A percentile compares a stretch with the other conserved stretches of the same genome.
phyloP scores from a whole-genome alignment of 1,284 basidiomycete species.

The Boletus holoroseus region DNA sequence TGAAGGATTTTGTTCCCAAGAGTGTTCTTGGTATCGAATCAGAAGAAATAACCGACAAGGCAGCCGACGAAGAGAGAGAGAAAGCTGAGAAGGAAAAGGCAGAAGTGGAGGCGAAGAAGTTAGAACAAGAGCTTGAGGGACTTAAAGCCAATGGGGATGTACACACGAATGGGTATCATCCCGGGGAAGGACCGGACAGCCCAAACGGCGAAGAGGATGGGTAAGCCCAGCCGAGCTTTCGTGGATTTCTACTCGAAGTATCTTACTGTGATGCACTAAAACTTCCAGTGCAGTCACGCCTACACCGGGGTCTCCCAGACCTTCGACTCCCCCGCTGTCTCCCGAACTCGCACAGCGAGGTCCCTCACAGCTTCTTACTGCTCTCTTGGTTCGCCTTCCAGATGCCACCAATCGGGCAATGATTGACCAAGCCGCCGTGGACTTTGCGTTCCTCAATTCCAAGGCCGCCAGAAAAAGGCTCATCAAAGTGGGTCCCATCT shows the following conservation, averaged over 20 bases:
- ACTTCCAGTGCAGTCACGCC: constrained; percentile 45
- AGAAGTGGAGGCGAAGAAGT: constrained; percentile 58
- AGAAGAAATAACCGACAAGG: constrained; percentile 38
- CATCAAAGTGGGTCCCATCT: constrained; percentile 58
- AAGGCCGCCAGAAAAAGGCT: constrained; percentile 91
- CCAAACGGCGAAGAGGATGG: constrained; percentile 46
- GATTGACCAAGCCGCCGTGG: constrained; percentile 92
- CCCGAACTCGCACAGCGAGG: constrained; percentile 75
- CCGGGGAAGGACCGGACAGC: constrained; percentile 17
- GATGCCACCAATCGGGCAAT: constrained; percentile 89
- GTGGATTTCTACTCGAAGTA: constrained; percentile 1
- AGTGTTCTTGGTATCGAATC: constrained; percentile 81
- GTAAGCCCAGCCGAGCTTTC: constrained; percentile 34
- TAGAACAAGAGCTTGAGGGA: constrained; percentile 65
- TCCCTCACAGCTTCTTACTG: constrained; percentile 87
- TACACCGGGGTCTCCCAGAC: constrained; percentile 61
- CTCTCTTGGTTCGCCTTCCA: constrained; percentile 87
- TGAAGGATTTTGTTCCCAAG: constrained; percentile 87
- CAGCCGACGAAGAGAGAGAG: constrained; percentile 44
- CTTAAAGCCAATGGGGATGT: constrained; percentile 38
- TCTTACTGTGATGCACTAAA: constrained; percentile 2
- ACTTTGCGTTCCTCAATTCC: constrained; percentile 94
- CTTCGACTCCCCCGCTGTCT: constrained; percentile 54
- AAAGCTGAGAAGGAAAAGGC: constrained; percentile 44
- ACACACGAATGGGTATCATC: constrained; percentile 19